These are phyloP conservation scores for Chlorokybus atmophyticus DNA, from an alignment of 139 green algal genomes.

Conservation along the genomic window DNA sequence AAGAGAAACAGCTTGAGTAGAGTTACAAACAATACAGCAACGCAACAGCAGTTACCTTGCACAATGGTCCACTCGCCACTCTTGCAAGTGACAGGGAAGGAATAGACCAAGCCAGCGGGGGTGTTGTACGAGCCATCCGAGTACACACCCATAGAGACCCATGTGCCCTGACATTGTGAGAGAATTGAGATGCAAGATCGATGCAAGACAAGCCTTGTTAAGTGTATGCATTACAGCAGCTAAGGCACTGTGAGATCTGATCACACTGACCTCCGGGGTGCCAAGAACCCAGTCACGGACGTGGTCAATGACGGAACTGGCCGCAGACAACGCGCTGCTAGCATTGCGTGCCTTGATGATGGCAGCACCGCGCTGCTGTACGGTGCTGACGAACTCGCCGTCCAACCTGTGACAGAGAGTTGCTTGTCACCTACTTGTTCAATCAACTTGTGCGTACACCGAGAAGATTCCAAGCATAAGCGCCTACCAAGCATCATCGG, in stretches of 20 bases:
- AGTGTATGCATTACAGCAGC: no score
- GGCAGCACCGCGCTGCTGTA: constrained; percentile 83
- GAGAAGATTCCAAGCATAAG: not conserved
- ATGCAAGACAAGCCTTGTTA: no score
- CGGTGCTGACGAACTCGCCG: constrained; percentile 68
- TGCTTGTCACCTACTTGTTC: not conserved
- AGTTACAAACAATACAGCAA: no score
- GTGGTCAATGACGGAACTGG: constrained; percentile 78
- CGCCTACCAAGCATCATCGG: constrained; percentile 29
- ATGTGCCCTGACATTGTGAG: constrained; percentile 35
- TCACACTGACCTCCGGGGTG: constrained; percentile 41
- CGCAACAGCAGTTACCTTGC: constrained; percentile 33
- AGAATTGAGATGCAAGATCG: no score
- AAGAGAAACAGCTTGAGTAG: no score
- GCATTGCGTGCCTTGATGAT: constrained; percentile 84
- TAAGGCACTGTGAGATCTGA: no score
- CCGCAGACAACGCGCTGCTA: constrained; percentile 70
- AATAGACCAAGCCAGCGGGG: constrained; percentile 65
- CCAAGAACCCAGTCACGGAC: constrained; percentile 76
- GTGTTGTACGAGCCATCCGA: constrained; percentile 59
- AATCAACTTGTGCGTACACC: not conserved
- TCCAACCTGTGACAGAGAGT: constrained; percentile 38
- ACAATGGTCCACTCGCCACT: constrained; percentile 78
- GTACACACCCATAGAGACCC: constrained; percentile 82
- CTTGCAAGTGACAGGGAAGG: constrained; percentile 74